Base-by-base conservation (phyloP, 2,329 filamentous ascomycete genomes). In the Ceratocystis variospora region DNA sequence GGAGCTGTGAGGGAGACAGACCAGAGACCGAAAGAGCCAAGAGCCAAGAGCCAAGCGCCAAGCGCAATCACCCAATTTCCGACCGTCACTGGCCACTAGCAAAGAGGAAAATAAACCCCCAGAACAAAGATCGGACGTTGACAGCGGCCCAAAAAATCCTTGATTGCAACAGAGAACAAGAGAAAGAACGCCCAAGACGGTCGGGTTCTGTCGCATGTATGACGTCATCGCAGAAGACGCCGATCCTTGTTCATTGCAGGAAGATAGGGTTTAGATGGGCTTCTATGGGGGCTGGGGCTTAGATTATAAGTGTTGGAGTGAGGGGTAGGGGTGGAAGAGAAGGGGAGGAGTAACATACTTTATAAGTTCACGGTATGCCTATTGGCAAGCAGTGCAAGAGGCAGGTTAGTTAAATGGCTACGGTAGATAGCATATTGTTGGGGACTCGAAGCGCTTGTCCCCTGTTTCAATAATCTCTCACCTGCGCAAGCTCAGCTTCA, bases 401-500 rank as follows among this genome's bases (percentile, higher is more conserved):
- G 10, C 4, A 17, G 28, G 53, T 31, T 33, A 59, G 28, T 10
- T 7, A 50, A 31, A 59, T 7, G 0, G 5, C 33, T 7, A 17
- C 22, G 12, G 17, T 19, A 25, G n/a, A 50, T 19, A 12, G 22
- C n/a, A 50, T 1, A 50, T 22, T 19, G 22, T 8, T n/a, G 46
- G n/a, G n/a, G 17, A 7, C 46, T 7, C 1, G 15, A 10, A n/a
- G 17, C 46, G 17, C n/a, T 19, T 22, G 46, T 50, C 53, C 53
- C n/a, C 53, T 59, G 12, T 15, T 10, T 53, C 19, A 19, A 28
- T 31, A n/a, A 17, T 33, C 15, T 5, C 53, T 33, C 53, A 45
- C 45, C 64, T 66, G 28, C n/a, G 37, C 64, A 8, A 61, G 33
- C 53, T 63, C 33, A n/a, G 55, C 25, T 19, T 61, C 64, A 6